Conservation (phyloP, 2,329 filamentous ascomycete species). For the Colletotrichum sp. region DNA sequence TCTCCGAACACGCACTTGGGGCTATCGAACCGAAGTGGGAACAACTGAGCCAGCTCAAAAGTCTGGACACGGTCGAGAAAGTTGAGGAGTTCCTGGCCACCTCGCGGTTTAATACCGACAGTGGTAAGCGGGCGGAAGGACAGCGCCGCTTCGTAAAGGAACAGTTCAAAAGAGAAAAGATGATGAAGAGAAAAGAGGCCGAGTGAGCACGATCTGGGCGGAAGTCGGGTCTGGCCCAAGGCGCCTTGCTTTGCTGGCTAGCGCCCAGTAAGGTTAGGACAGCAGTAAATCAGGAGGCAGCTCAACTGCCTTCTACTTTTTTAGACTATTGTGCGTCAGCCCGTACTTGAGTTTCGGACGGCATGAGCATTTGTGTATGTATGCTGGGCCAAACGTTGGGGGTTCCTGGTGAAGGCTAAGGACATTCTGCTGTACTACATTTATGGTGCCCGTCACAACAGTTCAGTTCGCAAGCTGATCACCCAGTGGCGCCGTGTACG, state of each 20-base stretch:
- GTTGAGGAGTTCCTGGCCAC: slow-evolving; percentile 62
- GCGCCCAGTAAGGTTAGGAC: neutral
- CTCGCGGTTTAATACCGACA: slow-evolving; percentile 47
- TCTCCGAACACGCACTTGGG: slow-evolving; percentile 44
- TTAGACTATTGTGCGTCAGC: neutral
- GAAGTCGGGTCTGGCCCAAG: neutral
- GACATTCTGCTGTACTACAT: neutral
- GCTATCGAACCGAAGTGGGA: slow-evolving; percentile 58
- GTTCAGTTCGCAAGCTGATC: neutral
- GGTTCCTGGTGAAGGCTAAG: neutral
- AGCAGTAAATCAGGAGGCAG: neutral
- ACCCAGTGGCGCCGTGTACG: neutral
- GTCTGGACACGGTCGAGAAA: slow-evolving; percentile 56
- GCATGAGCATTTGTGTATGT: neutral
- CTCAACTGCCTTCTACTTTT: neutral
- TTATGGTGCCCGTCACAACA: neutral
- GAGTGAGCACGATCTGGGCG: neutral
- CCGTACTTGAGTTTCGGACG: neutral
- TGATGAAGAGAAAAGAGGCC: neutral
- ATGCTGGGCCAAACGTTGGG: neutral
- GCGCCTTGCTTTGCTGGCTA: neutral
- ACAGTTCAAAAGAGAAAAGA: neutral
- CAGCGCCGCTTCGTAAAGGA: slow-evolving; percentile 9
- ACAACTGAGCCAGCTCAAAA: slow-evolving; percentile 58
- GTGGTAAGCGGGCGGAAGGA: slow-evolving; percentile 5